Evolutionary conservation across 2,329 filamentous ascomycete species (phyloP).

Genomic region (Teratosphaeria zuluensis): DNA sequence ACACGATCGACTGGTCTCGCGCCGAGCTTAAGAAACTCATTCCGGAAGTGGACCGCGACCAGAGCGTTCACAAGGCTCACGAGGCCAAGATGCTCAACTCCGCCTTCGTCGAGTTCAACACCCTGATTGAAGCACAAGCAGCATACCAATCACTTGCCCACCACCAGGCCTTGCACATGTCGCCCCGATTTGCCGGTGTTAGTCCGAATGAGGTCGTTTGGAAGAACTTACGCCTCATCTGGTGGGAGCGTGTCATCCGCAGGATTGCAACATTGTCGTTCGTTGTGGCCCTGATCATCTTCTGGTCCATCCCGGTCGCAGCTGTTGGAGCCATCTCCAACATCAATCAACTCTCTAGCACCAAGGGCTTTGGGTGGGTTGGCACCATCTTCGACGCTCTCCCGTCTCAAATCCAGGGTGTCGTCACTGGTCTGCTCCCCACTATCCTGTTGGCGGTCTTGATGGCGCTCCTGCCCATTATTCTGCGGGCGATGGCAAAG

Average conservation of each 20-base stretch:
- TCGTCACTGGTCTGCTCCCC: conserved; percentile 78
- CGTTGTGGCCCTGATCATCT: conserved; percentile 69
- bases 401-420: conserved; percentile 62
- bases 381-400: conserved; percentile 69
- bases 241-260: conserved; percentile 76
- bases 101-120: conserved; percentile 84
- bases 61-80: conserved; percentile 55
- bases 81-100: conserved; percentile 58
- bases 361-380: conserved; percentile 39
- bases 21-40: conserved; percentile 66
- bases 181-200: conserved; percentile 74
- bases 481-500: conserved; percentile 74
- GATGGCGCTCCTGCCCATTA: conserved; percentile 74
- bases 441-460: conserved; percentile 68
- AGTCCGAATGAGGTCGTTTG: conserved; percentile 78
- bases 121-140: conserved; percentile 72
- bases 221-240: conserved; percentile 70
- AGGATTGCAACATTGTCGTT: conserved; percentile 55
- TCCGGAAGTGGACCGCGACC: conserved; percentile 58
- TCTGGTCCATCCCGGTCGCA: conserved; percentile 72
- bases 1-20: conserved; percentile 87
- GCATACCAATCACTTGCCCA: conserved; percentile 82
- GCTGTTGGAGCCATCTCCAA: conserved; percentile 82
- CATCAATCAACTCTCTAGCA: conserved; percentile 48
- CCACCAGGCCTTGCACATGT: conserved; percentile 78